phyloP scores from a whole-genome alignment of 257 asterid species.

The Apocynum venetum region DNA sequence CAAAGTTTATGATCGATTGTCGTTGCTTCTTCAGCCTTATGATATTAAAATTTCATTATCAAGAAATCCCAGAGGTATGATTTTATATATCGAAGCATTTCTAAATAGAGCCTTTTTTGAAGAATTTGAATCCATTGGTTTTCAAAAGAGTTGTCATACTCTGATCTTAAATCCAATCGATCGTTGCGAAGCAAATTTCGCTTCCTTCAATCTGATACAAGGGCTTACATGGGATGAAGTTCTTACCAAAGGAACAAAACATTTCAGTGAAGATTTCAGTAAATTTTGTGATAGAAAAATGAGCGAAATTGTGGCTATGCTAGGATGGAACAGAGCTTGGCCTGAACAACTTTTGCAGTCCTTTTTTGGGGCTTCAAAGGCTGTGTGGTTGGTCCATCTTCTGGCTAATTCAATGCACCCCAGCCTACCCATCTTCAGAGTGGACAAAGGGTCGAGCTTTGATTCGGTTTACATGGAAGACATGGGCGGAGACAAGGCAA shows the following conservation, averaged over 20 bases:
- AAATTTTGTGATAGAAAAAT: slow-evolving; percentile 87
- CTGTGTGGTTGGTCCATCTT: slow-evolving; percentile 89
- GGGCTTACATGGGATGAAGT: slow-evolving; percentile 89
- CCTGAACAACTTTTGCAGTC: slow-evolving; percentile 86
- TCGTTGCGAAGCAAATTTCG: slow-evolving; percentile 67
- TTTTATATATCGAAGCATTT: slow-evolving; percentile 73
- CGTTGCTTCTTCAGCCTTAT: slow-evolving; percentile 65
- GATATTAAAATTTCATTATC: slow-evolving; percentile 67
- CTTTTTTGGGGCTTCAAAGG: slow-evolving; percentile 81
- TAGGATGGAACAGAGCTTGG: slow-evolving; percentile 97
- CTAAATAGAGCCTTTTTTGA: slow-evolving; percentile 61
- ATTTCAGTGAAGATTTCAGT: slow-evolving; percentile 88
- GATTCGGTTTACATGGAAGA: slow-evolving; percentile 97
- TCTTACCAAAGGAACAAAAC: slow-evolving; percentile 70
- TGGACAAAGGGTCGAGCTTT: slow-evolving; percentile 59
- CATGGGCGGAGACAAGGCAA: slow-evolving; percentile 73
- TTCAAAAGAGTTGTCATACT: slow-evolving; percentile 41
- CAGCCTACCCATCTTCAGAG: slow-evolving; percentile 67
- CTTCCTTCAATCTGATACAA: slow-evolving; percentile 46
- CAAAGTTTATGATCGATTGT: slow-evolving; percentile 59
- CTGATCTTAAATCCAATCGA: slow-evolving; percentile 71
- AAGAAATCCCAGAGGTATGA: slow-evolving; percentile 60
- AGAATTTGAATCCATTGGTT: slow-evolving; percentile 68
- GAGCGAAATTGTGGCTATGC: slow-evolving; percentile 89
- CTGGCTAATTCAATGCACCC: slow-evolving; percentile 91